phyloP scores from a whole-genome alignment of 139 green algal genomes.

The Parachlorella kessleri region DNA sequence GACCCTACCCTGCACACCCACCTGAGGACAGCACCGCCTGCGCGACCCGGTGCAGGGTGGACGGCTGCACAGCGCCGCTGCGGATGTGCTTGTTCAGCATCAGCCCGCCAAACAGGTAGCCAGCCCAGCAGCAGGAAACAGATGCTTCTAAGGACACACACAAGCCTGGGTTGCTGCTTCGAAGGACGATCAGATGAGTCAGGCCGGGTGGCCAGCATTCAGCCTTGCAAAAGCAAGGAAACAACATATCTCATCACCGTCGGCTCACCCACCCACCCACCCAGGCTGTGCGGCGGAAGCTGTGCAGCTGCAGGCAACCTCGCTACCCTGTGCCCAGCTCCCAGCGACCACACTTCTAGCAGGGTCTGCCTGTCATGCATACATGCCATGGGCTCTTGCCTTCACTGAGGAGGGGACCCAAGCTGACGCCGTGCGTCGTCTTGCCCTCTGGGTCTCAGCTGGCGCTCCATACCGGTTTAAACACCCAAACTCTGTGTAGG shows the following conservation, averaged over 20 bases:
- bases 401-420: not conserved
- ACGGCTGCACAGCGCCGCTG: not conserved
- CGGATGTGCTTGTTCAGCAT: constrained; percentile 13
- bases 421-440: too few species aligned
- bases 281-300: not conserved
- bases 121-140: constrained; percentile 8
- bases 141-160: constrained; percentile 1
- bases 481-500: not conserved
- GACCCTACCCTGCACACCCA: not conserved
- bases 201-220: too few species aligned
- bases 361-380: too few species aligned
- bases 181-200: too few species aligned
- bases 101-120: not conserved
- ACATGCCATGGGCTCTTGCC: too few species aligned
- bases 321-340: too few species aligned
- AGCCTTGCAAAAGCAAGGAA: not conserved
- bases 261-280: not conserved
- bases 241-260: not conserved
- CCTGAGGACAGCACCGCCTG: constrained; percentile 1
- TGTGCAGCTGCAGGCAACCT: not conserved
- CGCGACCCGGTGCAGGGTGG: constrained; percentile 3
- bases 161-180: not conserved
- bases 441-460: not conserved
- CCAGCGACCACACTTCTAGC: too few species aligned
- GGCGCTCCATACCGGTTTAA: not conserved